Evolutionary conservation across 768 basidiomycete genomes (phyloP).

Genomic region (Hypholoma fasciculare): DNA sequence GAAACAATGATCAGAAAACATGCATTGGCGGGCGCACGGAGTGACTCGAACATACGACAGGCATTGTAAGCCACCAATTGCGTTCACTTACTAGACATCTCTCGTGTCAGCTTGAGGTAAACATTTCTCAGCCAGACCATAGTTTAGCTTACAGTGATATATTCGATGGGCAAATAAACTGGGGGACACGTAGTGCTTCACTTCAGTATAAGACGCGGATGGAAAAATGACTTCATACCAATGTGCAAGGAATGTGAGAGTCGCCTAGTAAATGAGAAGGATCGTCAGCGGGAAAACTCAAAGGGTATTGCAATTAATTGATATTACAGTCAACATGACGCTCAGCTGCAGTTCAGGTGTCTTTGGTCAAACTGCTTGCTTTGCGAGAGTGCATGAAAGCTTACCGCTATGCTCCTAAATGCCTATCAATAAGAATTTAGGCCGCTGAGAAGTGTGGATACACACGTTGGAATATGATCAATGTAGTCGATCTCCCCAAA

Average conservation of each 20-base stretch:
- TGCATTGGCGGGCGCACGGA: not conserved
- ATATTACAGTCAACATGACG: conserved; percentile 20
- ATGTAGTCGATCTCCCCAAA: conserved; percentile 8
- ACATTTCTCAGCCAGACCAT: too few species aligned
- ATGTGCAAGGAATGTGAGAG: conserved; percentile 28
- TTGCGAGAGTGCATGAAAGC: not conserved
- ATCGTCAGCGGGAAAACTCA: not conserved
- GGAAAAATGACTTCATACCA: conserved; percentile 8
- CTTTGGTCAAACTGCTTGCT: not conserved
- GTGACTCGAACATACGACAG: conserved; percentile 3
- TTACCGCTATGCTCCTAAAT: conserved; percentile 4
- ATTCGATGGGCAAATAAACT: conserved; percentile 38
- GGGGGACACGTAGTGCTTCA: not conserved
- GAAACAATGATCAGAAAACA: not conserved
- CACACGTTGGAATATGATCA: conserved; percentile 11
- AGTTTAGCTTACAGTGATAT: conserved; percentile 29
- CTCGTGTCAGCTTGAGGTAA: not conserved
- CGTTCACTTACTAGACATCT: conserved; percentile 4
- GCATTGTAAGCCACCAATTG: conserved; percentile 1
- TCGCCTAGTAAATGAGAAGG: conserved; percentile 11
- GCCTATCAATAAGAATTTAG: not conserved
- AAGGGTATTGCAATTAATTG: not conserved
- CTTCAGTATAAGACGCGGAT: not conserved
- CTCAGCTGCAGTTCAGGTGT: conserved; percentile 14
- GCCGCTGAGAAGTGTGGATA: not conserved